phyloP scores from a whole-genome alignment of 441 rosid species.

The Francoa sonchifolia region DNA sequence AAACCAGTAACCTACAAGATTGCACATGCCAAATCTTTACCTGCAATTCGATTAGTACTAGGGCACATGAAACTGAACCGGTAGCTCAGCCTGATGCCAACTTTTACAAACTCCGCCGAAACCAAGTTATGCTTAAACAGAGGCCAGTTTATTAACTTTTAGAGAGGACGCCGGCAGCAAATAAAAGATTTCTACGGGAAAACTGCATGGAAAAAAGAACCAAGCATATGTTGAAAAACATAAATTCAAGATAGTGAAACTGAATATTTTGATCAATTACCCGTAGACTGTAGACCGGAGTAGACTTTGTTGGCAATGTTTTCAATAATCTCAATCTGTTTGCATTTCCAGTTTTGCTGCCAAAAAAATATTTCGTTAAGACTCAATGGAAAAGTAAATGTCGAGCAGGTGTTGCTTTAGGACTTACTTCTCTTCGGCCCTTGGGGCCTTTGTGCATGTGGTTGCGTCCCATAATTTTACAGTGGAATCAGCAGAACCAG shows the following conservation, averaged over 20 bases:
- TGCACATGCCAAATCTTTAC: no score
- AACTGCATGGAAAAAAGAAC: constrained; percentile 30
- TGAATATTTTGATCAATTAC: constrained; percentile 22
- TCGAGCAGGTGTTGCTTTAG: neutral
- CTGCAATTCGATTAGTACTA: no score
- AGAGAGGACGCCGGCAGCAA: constrained; percentile 69
- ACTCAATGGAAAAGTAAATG: neutral
- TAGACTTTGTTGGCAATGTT: constrained; percentile 72
- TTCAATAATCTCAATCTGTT: constrained; percentile 70
- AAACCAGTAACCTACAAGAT: no score
- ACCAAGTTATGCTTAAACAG: no score
- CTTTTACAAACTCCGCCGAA: no score
- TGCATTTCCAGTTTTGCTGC: constrained; percentile 53
- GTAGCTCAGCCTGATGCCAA: no score
- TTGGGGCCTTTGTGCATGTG: constrained; percentile 49
- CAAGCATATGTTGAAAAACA: neutral
- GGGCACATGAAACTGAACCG: no score
- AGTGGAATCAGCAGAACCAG: constrained; percentile 94
- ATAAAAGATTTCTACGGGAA: constrained; percentile 74
- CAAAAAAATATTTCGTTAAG: neutral
- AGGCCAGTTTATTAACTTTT: constrained; percentile 28
- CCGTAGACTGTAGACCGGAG: constrained; percentile 66
- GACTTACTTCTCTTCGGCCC: constrained; percentile 69
- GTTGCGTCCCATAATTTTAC: constrained; percentile 88
- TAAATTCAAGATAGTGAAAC: neutral